Evolutionary conservation across 2,329 filamentous ascomycete genomes (phyloP).

Genomic region (Plenodomus tracheiphilus): DNA sequence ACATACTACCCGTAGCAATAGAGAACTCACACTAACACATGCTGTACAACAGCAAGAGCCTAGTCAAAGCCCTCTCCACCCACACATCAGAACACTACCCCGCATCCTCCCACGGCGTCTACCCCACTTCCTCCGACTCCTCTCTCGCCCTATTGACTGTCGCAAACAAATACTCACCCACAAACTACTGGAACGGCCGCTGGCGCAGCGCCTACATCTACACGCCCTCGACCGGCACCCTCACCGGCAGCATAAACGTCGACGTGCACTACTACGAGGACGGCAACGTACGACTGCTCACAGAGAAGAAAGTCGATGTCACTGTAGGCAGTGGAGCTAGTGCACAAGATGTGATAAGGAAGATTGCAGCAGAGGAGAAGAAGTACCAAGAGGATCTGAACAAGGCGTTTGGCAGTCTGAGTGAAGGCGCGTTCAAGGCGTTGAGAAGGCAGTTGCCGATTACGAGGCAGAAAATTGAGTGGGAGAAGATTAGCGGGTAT

Average conservation of each 20-base stretch:
- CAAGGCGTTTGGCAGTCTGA: slow-evolving; percentile 81
- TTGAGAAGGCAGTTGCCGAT: slow-evolving; percentile 91
- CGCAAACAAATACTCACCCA: slow-evolving; percentile 95
- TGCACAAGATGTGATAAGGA: slow-evolving; percentile 71
- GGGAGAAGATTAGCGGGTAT: slow-evolving; percentile 97
- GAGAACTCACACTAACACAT: too few species aligned
- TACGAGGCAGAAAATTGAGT: slow-evolving; percentile 98
- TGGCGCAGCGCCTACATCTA: slow-evolving; percentile 90
- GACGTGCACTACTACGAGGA: slow-evolving; percentile 99
- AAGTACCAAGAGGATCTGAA: slow-evolving; percentile 97
- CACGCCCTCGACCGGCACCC: slow-evolving; percentile 64
- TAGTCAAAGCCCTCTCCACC: slow-evolving; percentile 72
- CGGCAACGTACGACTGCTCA: slow-evolving; percentile 91
- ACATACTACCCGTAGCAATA: too few species aligned
- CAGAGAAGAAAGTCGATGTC: slow-evolving; percentile 73
- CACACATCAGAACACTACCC: slow-evolving; percentile 91
- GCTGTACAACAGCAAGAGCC: slow-evolving; percentile 67
- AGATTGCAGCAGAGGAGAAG: slow-evolving; percentile 80
- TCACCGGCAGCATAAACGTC: slow-evolving; percentile 83
- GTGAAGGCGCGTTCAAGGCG: slow-evolving; percentile 93
- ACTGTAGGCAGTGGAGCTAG: slow-evolving; percentile 62
- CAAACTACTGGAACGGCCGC: slow-evolving; percentile 98
- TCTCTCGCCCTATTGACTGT: slow-evolving; percentile 82
- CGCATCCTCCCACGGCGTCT: slow-evolving; percentile 78
- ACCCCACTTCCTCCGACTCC: slow-evolving; percentile 73